Evolutionary conservation across 2,329 filamentous ascomycete species (phyloP).

Genomic region (Chaetothyriales sp.): DNA sequence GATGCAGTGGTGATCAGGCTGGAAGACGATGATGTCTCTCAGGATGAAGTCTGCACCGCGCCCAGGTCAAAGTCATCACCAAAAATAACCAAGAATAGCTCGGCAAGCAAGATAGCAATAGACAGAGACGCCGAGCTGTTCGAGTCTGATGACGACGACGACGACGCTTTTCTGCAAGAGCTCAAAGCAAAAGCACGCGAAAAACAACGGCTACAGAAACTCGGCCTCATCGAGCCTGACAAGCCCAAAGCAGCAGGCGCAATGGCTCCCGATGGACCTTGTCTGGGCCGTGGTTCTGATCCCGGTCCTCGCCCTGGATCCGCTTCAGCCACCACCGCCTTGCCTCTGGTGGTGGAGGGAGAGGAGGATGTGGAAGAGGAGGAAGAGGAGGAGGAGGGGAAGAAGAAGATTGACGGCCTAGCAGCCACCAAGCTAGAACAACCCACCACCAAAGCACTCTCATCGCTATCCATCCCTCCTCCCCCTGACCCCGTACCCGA

Average conservation of each 20-base stretch:
- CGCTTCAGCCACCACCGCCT: neutral
- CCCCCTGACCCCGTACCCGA: conserved; percentile 9
- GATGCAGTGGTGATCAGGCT: conserved; percentile 1
- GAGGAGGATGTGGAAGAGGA: neutral
- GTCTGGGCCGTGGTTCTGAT: neutral
- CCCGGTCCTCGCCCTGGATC: conserved; percentile 3
- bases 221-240: conserved; percentile 8
- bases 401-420: too few relatives aligned
- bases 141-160: conserved; percentile 20
- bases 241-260: neutral
- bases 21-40: conserved; percentile 5
- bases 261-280: neutral
- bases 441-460: conserved; percentile 7
- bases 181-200: conserved; percentile 31
- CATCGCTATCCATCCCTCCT: conserved; percentile 3
- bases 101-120: neutral
- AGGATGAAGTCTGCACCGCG: conserved; percentile 4
- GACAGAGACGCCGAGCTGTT: conserved; percentile 5
- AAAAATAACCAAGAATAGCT: neutral
- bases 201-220: conserved; percentile 21
- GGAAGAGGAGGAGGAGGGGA: conserved; percentile 2
- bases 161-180: conserved; percentile 32
- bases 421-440: conserved; percentile 3
- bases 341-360: neutral
- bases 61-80: conserved; percentile 4